A percentile compares a stretch with the other conserved stretches of the same genome.
Evolutionary conservation across 108 stramenopile species (phyloP).

Genomic region (Seminavis robusta): DNA sequence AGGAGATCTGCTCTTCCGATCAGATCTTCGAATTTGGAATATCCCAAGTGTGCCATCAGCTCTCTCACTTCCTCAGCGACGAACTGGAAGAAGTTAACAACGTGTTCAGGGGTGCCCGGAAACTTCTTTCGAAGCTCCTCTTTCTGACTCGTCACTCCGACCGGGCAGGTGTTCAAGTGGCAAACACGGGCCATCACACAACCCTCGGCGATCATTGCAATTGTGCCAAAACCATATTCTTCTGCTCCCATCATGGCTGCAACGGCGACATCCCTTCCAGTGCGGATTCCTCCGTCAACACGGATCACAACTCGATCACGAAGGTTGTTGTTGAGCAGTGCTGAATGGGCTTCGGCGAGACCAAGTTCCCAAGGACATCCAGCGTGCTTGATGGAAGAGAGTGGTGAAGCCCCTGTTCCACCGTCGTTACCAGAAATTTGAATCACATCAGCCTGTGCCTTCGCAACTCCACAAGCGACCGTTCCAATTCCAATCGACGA

Average conservation of each 20-base stretch:
- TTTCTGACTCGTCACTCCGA: constrained; percentile 95
- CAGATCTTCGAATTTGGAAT: constrained; percentile 88
- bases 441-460: constrained; percentile 95
- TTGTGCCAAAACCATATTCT: constrained; percentile 92
- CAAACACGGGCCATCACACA: constrained; percentile 96
- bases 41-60: constrained; percentile 87
- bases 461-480: constrained; percentile 93
- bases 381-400: constrained; percentile 89
- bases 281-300: constrained; percentile 91
- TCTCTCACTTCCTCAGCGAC: constrained; percentile 90
- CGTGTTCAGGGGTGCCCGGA: constrained; percentile 95
- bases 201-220: constrained; percentile 94
- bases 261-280: constrained; percentile 87
- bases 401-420: constrained; percentile 92
- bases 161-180: constrained; percentile 96
- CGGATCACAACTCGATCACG: constrained; percentile 87
- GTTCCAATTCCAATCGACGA: constrained; percentile 95
- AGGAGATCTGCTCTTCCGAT: constrained; percentile 92
- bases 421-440: constrained; percentile 92
- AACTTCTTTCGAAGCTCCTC: constrained; percentile 94
- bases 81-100: constrained; percentile 95
- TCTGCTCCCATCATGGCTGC: constrained; percentile 92
- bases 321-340: constrained; percentile 80
- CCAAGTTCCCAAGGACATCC: constrained; percentile 95
- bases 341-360: constrained; percentile 88